Evolutionary conservation across 2,329 filamentous ascomycete genomes (phyloP), one percentile per base, ranked within the genome.

Genomic region (Rosellinia necatrix): DNA sequence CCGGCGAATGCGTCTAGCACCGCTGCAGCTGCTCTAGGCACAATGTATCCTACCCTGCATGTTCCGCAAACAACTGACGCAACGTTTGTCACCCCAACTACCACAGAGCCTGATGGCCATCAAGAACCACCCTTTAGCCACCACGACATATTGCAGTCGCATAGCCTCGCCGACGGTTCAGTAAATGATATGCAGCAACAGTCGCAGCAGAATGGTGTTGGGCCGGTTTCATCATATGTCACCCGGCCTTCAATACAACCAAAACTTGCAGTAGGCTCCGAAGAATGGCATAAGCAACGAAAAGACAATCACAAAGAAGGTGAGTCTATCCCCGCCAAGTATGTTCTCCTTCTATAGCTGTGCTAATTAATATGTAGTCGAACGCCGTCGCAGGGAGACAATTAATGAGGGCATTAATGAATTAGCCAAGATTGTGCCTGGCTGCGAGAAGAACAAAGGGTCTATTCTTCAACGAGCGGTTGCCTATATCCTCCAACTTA

Each of bases 341-440:
- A 35, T 6, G 9, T 44, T 29, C 17, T 29, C 17, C n/a, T 10
- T 12, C 17, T 6, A 19, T 24, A 35, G 15, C 2, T 6, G 19
- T 62, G 41, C 67, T 67, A 50, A 65, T 54, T 58, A 64, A 43
- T 30, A 41, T 12, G 51, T 27, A 97, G 94, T 99, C 60, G 94
- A 99, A 76, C 91, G 94, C 58, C 91, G 94, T 56, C 91, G 94
- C 40, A 90, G 94, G 61, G 94, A 99, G 75, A 97, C 94, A 0
- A 99, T 99, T 72, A 99, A 99, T 64, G 94, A 99, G 75, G 94
- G 94, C 46, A 99, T 99, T 66, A 97, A 97, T 70, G 94, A 97
- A 74, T 84, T 99, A 25, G 91, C 93, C 64, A 97, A 97, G 77
- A 96, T 99, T 64, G 94, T 99, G 0, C 94, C 94, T 0, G 92